phyloP scores from a whole-genome alignment of 257 asterid species.

The Gardenia jasminoides region DNA sequence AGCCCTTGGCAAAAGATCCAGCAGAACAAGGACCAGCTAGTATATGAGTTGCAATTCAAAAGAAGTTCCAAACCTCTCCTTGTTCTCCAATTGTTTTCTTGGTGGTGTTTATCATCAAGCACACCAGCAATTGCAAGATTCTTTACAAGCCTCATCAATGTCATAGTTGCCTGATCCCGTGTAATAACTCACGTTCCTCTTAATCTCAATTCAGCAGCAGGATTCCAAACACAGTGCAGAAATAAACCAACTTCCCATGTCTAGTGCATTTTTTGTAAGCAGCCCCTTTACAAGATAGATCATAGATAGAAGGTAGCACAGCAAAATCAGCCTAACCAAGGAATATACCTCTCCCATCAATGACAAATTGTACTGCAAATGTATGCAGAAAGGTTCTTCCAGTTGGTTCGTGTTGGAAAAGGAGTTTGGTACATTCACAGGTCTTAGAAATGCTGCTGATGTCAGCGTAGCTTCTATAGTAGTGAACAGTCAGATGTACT shows the following conservation, averaged over 20 bases:
- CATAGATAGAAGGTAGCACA: too few relatives aligned
- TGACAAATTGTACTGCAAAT: neutral
- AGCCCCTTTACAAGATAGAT: neutral
- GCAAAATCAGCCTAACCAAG: neutral
- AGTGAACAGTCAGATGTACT: neutral
- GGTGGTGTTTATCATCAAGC: neutral
- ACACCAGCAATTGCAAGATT: neutral
- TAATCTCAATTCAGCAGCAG: neutral
- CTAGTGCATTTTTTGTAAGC: neutral
- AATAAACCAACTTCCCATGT: neutral
- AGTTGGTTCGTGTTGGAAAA: too few relatives aligned
- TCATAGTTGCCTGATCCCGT: neutral
- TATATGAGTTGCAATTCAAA: neutral
- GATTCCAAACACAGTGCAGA: neutral
- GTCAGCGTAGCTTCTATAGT: neutral
- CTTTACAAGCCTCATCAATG: neutral
- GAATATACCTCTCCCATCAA: neutral
- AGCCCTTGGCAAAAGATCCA: neutral
- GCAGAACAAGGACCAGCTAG: neutral
- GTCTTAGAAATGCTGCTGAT: neutral
- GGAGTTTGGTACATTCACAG: neutral
- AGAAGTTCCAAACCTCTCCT: neutral
- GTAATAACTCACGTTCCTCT: neutral
- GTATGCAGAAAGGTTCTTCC: neutral
- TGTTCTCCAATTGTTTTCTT: neutral